These are phyloP conservation scores for Aspergillus uvarum DNA, from an alignment of 2,329 filamentous ascomycete genomes.

Conservation along the genomic window DNA sequence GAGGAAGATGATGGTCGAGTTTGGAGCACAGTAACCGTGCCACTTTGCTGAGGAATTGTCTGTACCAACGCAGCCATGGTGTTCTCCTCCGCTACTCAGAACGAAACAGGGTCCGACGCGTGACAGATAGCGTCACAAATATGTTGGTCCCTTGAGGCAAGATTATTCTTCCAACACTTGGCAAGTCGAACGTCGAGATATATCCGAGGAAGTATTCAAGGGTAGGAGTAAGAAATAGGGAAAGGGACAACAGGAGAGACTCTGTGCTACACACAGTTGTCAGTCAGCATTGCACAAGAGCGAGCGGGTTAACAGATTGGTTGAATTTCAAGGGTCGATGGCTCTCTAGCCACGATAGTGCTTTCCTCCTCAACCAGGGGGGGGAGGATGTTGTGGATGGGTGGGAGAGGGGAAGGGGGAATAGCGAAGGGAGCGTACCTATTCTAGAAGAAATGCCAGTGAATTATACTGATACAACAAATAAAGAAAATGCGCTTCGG, in stretches of 20 bases:
- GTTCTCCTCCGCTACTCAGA: conserved; percentile 32
- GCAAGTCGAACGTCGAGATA: conserved; percentile 18
- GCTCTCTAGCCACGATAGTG: conserved; percentile 6
- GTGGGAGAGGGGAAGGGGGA: conserved; percentile 2
- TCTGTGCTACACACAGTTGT: conserved; percentile 26
- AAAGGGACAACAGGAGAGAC: conserved; percentile 20
- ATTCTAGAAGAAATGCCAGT: conserved; percentile 29
- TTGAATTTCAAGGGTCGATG: conserved; percentile 12
- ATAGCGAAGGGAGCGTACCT: conserved; percentile 25
- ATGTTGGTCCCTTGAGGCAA: conserved; percentile 12
- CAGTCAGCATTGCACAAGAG: conserved; percentile 25
- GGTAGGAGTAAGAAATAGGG: conserved; percentile 16
- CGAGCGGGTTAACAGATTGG: conserved; percentile 17
- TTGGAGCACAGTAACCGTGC: conserved; percentile 73
- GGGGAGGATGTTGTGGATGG: neutral
- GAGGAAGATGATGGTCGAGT: conserved; percentile 66
- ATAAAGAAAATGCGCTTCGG: conserved; percentile 24
- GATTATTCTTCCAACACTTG: conserved; percentile 9
- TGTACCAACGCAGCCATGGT: conserved; percentile 85
- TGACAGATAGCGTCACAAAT: conserved; percentile 21
- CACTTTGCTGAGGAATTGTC: conserved; percentile 73
- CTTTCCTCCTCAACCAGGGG: conserved; percentile 7
- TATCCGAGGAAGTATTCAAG: conserved; percentile 15
- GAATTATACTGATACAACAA: conserved; percentile 36
- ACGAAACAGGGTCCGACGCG: conserved; percentile 21